Evolutionary conservation across 2,329 filamentous ascomycete species (phyloP).

Genomic region (Cordyceps farinosa): DNA sequence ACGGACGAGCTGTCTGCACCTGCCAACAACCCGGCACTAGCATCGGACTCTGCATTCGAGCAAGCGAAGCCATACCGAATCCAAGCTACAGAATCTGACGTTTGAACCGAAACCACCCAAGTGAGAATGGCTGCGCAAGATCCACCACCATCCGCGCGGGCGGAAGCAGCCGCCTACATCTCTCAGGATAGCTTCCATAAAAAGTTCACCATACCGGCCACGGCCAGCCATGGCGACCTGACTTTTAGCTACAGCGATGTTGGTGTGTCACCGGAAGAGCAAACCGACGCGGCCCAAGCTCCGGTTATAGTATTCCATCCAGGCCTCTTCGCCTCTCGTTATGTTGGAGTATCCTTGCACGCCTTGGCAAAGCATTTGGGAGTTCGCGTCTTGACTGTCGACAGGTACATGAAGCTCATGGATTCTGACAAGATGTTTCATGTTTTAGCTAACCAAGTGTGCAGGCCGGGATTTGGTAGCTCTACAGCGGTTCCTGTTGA

Average conservation of each 20-base stretch:
- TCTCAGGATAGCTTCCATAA: conserved; percentile 27
- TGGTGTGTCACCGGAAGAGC: conserved; percentile 18
- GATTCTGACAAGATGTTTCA: neutral
- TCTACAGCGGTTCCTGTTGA: conserved; percentile 22
- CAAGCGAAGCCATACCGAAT: neutral
- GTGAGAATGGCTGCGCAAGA: neutral
- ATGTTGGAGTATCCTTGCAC: conserved; percentile 31
- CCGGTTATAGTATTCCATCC: conserved; percentile 30
- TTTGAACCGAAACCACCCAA: neutral
- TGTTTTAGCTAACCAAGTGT: conserved; percentile 20
- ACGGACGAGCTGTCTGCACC: neutral
- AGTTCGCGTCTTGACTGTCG: conserved; percentile 32
- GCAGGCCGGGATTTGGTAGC: conserved; percentile 29
- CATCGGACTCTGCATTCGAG: neutral
- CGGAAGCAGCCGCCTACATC: conserved; percentile 20
- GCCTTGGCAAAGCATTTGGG: conserved; percentile 28
- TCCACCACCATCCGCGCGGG: conserved; percentile 1
- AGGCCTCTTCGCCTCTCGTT: conserved; percentile 27
- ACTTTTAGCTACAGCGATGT: conserved; percentile 29
- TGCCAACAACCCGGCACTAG: neutral
- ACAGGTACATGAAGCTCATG: conserved; percentile 23
- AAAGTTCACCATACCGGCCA: conserved; percentile 26
- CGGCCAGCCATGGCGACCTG: conserved; percentile 22
- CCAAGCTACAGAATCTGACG: neutral
- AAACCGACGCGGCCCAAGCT: conserved; percentile 7